Conservation (phyloP, 1,139 yeast genomes). For the Yamadazyma triangularis region DNA sequence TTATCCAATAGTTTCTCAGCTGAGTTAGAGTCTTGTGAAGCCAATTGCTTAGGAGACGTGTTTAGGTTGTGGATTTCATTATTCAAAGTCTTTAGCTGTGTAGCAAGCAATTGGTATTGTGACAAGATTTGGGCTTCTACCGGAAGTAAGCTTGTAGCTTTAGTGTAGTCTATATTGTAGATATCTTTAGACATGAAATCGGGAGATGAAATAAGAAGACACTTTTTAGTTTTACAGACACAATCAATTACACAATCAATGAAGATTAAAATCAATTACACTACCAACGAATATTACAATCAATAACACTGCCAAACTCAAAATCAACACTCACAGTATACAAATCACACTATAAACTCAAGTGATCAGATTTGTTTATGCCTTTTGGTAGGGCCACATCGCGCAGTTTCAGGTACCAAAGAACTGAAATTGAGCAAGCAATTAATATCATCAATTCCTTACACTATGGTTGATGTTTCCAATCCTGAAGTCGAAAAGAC, state of each 20-base stretch:
- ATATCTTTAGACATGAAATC: conserved; percentile 4
- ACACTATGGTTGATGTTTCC: conserved; percentile 3
- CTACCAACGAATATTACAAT: too few species aligned
- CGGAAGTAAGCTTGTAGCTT: conserved; percentile 24
- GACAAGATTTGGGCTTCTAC: conserved; percentile 38
- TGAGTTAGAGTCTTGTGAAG: conserved; percentile 3
- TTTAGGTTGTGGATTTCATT: conserved; percentile 29
- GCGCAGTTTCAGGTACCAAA: not conserved
- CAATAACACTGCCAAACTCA: too few species aligned
- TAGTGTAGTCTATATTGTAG: conserved; percentile 22
- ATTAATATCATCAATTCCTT: too few species aligned
- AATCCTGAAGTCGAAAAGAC: too few species aligned
- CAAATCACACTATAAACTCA: too few species aligned
- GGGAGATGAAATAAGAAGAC: too few species aligned
- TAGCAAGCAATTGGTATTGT: conserved; percentile 46
- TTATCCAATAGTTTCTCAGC: conserved; percentile 38
- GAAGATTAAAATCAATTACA: too few species aligned
- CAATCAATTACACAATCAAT: too few species aligned
- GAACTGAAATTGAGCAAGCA: conserved; percentile 1
- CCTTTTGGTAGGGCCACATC: too few species aligned
- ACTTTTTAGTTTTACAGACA: too few species aligned
- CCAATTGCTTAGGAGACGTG: conserved; percentile 5
- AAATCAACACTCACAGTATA: too few species aligned
- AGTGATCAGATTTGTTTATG: too few species aligned
- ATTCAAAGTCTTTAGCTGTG: conserved; percentile 32